Evolutionary conservation across 768 basidiomycete species (phyloP), one percentile per base, ranked within the genome.

Genomic region (Termitomyces titanicus): DNA sequence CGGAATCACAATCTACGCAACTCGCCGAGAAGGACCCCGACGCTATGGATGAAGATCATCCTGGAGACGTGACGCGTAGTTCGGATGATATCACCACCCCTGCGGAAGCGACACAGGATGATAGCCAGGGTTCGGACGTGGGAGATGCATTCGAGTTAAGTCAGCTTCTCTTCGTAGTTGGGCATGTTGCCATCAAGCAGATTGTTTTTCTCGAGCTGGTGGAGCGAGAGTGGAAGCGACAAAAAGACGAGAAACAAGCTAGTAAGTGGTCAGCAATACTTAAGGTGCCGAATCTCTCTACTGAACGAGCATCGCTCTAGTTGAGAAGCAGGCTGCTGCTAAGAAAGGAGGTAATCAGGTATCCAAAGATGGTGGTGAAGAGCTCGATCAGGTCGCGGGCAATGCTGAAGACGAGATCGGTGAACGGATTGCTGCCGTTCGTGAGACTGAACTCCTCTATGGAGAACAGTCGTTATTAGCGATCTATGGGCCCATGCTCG

Each of bases 401-500:
- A 96, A 95, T 64, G 94, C 94, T 4, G 97, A 99, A 68, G 97
- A 99, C 66, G 97, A 99, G 64, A 96, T 98, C 61, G 97, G 94
- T 13, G 97, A 99, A 55, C 81, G 88, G 9, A 89, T 99, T 37
- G 85, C 88, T 2, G 81, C 74, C 2, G 82, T 97, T 52, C 78
- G 94, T 29, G 97, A 99, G 74, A 79, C 78, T 3, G 95, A 98
- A 70, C 74, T 98, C 45, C 74, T 98, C 13, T 94, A 92, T 61
- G 92, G 94, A 1, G 74, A 84, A 0, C 74, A 88, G 3, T 94
- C 94, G 2, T 71, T 99, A 45, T 70, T 99, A 50, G 85, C 89
- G 1, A 66, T 91, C 6, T 99, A 89, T 59, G 96, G 94, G 0
- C 93, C 94, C 0, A 83, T 98, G 78, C 79, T 97, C 11, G 87